phyloP scores from a whole-genome alignment of 768 basidiomycete genomes.

The Russula ochroleuca region DNA sequence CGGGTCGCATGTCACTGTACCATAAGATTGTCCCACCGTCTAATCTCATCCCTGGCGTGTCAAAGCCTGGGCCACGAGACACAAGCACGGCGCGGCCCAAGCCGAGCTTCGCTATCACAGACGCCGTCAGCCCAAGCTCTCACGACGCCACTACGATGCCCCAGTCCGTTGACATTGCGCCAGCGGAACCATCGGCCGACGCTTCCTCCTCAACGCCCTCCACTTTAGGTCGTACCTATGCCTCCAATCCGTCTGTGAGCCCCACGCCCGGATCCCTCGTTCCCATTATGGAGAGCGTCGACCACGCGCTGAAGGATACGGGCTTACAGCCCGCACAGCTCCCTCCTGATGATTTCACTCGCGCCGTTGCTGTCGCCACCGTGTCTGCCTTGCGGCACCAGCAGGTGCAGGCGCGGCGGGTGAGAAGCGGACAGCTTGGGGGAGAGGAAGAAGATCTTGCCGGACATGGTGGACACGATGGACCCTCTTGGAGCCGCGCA shows the following conservation, averaged over 20 bases:
- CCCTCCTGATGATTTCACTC: constrained; percentile 84
- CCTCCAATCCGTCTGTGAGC: constrained; percentile 39
- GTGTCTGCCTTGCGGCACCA: constrained; percentile 86
- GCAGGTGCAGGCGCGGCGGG: constrained; percentile 49
- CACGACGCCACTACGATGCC: background rate
- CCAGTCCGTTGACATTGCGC: background rate
- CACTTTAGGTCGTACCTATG: constrained; percentile 47
- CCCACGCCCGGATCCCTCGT: constrained; percentile 41
- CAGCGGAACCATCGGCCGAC: background rate
- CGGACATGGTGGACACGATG: constrained; percentile 84
- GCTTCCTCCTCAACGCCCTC: constrained; percentile 3
- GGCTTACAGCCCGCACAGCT: constrained; percentile 48
- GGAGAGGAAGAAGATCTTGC: constrained; percentile 44
- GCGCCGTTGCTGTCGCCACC: constrained; percentile 91
- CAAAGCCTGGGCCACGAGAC: constrained; percentile 23
- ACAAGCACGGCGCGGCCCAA: constrained; percentile 39
- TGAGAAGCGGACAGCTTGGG: constrained; percentile 39
- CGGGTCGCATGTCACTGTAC: constrained; percentile 58
- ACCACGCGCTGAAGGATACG: constrained; percentile 66
- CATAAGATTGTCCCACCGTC: constrained; percentile 49
- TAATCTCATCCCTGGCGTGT: constrained; percentile 31
- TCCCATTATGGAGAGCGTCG: constrained; percentile 75
- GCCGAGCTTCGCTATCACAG: constrained; percentile 40
- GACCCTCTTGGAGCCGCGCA: constrained; percentile 90
- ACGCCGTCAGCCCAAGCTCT: constrained; percentile 4